Conservation (phyloP, 148 eudicot species). For the Camellia granthamiana region DNA sequence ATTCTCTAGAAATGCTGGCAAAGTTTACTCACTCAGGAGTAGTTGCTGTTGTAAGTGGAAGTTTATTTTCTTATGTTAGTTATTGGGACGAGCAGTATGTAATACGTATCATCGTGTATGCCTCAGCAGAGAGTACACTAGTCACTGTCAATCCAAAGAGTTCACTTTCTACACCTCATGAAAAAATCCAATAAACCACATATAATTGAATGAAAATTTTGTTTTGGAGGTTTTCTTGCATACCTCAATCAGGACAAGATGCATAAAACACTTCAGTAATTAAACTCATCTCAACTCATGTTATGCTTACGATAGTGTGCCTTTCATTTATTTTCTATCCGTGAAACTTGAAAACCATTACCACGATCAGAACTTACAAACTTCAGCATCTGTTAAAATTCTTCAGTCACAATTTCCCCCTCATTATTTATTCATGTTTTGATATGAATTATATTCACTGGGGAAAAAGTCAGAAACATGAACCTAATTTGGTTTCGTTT, state of each 20-base stretch:
- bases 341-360: background rate
- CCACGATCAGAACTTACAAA: background rate
- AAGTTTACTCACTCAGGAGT: conserved; percentile 77
- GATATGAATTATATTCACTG: no score
- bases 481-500: no score
- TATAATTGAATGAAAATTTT: background rate
- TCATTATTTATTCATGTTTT: background rate
- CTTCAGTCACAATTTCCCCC: background rate
- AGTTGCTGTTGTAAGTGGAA: conserved; percentile 77
- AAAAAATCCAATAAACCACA: background rate
- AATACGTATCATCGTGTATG: background rate
- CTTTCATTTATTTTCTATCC: background rate
- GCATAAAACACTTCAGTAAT: background rate
- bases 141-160: background rate
- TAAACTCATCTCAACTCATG: background rate
- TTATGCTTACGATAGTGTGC: background rate
- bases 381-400: background rate
- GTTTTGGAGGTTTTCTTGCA: background rate
- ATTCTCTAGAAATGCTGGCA: conserved; percentile 48
- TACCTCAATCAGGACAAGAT: background rate
- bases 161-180: background rate
- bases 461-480: no score
- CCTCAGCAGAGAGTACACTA: background rate
- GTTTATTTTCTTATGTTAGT: background rate
- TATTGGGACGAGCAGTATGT: background rate